Percentiles rank a stretch among this genome's conserved stretches.
These are phyloP conservation scores for Hevea brasiliensis DNA, from an alignment of 345 rosid species.

Conservation along the genomic window DNA sequence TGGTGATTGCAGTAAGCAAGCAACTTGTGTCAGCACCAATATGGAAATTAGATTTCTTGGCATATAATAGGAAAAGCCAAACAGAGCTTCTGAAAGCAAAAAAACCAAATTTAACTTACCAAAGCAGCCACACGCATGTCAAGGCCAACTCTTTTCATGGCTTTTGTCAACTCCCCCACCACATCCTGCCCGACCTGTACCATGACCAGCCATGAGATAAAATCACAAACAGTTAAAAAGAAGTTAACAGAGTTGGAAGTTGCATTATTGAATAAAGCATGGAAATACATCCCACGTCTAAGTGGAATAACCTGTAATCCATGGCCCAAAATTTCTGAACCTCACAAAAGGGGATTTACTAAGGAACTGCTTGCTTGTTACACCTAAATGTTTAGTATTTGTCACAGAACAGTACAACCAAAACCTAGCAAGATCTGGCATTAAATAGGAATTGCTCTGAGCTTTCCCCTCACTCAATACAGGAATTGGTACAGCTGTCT, in stretches of 20 bases:
- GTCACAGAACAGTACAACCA: not conserved
- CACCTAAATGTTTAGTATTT: not conserved
- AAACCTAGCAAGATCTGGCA: not conserved
- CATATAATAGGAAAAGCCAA: constrained; percentile 5
- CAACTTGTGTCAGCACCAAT: not conserved
- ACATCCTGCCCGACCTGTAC: constrained; percentile 83
- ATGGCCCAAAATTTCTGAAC: not conserved
- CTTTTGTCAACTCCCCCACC: constrained; percentile 77
- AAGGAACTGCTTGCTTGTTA: not conserved
- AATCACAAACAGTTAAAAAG: not conserved
- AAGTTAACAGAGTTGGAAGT: not conserved
- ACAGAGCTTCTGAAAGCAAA: not conserved
- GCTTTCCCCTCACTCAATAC: not conserved
- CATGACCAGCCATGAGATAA: not conserved
- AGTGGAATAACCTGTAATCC: not conserved
- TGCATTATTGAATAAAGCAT: not conserved
- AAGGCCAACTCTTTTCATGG: constrained; percentile 74
- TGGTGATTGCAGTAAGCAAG: not conserved
- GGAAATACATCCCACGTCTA: not conserved
- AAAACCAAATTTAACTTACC: constrained; percentile 45
- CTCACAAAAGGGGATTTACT: not conserved
- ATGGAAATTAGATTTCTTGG: not conserved
- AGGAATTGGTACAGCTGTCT: not conserved
- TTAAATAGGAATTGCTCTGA: not conserved
- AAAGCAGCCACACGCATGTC: constrained; percentile 90